Base-by-base conservation (phyloP, 305 asterid species). In the Rubia occidens region DNA sequence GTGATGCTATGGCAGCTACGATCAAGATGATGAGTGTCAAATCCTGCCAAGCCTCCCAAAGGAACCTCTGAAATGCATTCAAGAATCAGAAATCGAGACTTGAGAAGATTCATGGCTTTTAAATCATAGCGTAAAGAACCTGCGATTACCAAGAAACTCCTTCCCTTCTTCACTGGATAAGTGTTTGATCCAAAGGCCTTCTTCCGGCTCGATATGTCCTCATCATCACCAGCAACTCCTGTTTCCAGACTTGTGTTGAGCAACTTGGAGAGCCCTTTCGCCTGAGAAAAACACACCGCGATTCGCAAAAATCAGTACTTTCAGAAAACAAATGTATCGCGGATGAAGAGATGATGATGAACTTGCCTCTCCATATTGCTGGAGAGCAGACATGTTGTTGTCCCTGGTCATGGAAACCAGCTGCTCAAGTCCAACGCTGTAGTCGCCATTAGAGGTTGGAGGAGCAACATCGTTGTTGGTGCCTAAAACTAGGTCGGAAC, bases 21-120 rank as follows among this genome's bases (percentile, higher is more conserved):
- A 87, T 89, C 71, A 93, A 81, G 82, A 93, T 90, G 74, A 93
- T 85, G 78, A 93, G 95, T 66, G 98, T 93, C 67, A 88, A 77
- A 73, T 93, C 98, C 77, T 90, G 96, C 96, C 96, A 90, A 72
- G 97, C 87, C 71, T 92, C 98, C 97, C 96, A 92, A 51, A 92
- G 87, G 84, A 93, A 93, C 75, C 77, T 85, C 98, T 93, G 78
- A 70, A 18, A 64, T 59, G 59, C 14, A 67, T 32, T 75, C 71
- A 51, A 54, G 68, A 65, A 55, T 5, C 66, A 77, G 7, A 37
- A 54, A 40, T 60, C 35, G 26, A 68, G 61, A 66, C 13, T 47
- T 37, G 51, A 66, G 29, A 42, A 8, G 55, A 37, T 39, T 53
- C 55, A 8, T 11, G 59, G 42, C 29, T 62, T 62, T 1, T 59